Base-by-base conservation (phyloP, 371 early-diverging fungal genomes). In the Chytridium lagenaria region DNA sequence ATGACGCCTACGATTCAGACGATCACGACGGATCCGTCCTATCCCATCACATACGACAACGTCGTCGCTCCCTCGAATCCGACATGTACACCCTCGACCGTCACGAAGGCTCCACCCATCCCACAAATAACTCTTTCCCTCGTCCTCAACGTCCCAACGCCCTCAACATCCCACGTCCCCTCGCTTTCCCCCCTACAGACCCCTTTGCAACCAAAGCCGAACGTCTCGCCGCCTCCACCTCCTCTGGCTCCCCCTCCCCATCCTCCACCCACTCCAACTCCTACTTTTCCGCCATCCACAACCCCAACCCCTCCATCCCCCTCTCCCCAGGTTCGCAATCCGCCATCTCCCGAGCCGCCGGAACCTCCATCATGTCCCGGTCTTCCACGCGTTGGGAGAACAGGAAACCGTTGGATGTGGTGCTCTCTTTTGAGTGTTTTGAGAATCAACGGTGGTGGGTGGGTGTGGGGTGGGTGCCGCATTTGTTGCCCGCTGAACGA, bases 361-460 rank as follows among this genome's bases (percentile, higher is more conserved):
- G 36, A 3, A 15, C 23, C 28, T 66, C 66, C 12, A 38, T 66
- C 66, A 66, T 66, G 44, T 57, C 70, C 26, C 75, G 75, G 31
- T 70, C 70, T 15, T 75, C 75, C 26, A 28, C 70, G 30, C 76
- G 76, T 50, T 70, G 72, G 44, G 34, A 67, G 23, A 71, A 72
- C 71, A 50, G 69, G 49, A 69, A 66, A 23, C 67, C 77, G 16
- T 55, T 70, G 16, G 49, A 50, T 34, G 38, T 77, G 28, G 69
- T 69, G 28, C 73, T 77, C 37, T 50, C 61, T 15, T 77, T 72
- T 40, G 73, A 72, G 44, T 72, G 72, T 51, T 77, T 57, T 40
- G 80, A 79, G 67, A 79, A 79, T 67, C 80, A 79, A 36, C 69
- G 80, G 16, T 79, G 80, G 80, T 79, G 76, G 76, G 77, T 76